Evolutionary conservation across 257 asterid species (phyloP), one percentile per base, ranked within the genome.

Genomic region (Forsythia viridissima): DNA sequence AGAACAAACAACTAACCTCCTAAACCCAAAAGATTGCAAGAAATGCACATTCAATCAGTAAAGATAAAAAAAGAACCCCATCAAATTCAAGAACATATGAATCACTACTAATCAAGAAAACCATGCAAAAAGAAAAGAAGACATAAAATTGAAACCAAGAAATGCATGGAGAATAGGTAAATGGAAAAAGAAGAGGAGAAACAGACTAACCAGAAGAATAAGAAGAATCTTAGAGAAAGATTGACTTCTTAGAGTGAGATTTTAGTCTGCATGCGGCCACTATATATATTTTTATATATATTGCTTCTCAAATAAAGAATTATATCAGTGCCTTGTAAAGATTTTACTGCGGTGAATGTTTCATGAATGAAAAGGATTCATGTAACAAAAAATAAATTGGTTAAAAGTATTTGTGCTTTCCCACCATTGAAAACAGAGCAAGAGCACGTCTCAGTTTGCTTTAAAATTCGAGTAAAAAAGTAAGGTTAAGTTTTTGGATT

Each of bases 201-300:
- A 11, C 67, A 39, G 63, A 84, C 76, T 77, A 18, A 84, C 91
- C 78, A 76, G 69, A 78, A 42, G 82, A 83, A 80, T 67, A 70
- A 55, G 10, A 5, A 55, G 68, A 80, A 78, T 16, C 79, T 84
- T 71, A 70, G 73, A 76, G 72, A 80, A 55, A 41, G 67, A 80
- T 43, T 55, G 69, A 43, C 76, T n/a, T n/a, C 30, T 55, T 55
- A 5, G 66, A 57, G 66, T 59, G 12, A 59, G 36, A 20, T 79
- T 84, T 84, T 61, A 79, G 86, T 34, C 67, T 77, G 83, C 91
- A 88, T 86, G 91, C 90, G 82, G 82, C 82, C 78, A 84, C 44
- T 20, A 4, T 18, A 81, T 8, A 21, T n/a, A 8, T n/a, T 0
- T n/a, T 0, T 6, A 8, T 55, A 55, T 55, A 18, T 48, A 12